phyloP scores from a whole-genome alignment of 129 eudicot species.

The Sambucus nigra region DNA sequence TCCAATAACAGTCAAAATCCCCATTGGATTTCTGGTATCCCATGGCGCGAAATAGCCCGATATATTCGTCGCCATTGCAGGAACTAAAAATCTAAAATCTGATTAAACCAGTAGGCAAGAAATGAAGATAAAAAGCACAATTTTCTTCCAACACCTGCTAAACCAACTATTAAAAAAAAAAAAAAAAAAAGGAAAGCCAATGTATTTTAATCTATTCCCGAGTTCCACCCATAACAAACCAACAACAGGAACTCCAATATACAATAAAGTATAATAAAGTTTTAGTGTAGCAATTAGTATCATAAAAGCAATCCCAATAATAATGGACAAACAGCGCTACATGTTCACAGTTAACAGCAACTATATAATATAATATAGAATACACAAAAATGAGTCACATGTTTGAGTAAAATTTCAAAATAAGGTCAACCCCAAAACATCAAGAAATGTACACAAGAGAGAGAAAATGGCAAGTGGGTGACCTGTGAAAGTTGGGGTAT shows the following conservation, averaged over 20 bases:
- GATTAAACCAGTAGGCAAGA: slow-evolving; percentile 1
- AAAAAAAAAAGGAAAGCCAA: background rate
- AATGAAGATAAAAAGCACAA: background rate
- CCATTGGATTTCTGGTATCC: slow-evolving; percentile 38
- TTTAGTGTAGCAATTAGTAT: too few species aligned
- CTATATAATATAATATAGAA: too few species aligned
- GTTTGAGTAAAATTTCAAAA: background rate
- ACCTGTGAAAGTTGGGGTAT: background rate
- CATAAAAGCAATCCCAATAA: background rate
- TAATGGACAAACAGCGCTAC: background rate
- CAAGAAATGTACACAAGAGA: slow-evolving; percentile 7
- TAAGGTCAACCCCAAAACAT: slow-evolving; percentile 18
- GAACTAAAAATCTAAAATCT: slow-evolving; percentile 3
- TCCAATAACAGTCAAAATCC: slow-evolving; percentile 36
- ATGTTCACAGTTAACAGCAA: background rate
- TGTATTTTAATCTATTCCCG: too few species aligned
- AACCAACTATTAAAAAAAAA: background rate
- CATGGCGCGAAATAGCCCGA: slow-evolving; percentile 34
- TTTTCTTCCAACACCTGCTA: slow-evolving; percentile 6
- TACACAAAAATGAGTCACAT: background rate
- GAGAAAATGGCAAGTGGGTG: slow-evolving; percentile 8
- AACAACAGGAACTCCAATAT: too few species aligned
- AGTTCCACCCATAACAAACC: too few species aligned
- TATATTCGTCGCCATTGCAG: slow-evolving; percentile 55
- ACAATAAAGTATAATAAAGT: too few species aligned